Conservation (phyloP, 768 basidiomycete species). For the Nevesoporus exiguus region DNA sequence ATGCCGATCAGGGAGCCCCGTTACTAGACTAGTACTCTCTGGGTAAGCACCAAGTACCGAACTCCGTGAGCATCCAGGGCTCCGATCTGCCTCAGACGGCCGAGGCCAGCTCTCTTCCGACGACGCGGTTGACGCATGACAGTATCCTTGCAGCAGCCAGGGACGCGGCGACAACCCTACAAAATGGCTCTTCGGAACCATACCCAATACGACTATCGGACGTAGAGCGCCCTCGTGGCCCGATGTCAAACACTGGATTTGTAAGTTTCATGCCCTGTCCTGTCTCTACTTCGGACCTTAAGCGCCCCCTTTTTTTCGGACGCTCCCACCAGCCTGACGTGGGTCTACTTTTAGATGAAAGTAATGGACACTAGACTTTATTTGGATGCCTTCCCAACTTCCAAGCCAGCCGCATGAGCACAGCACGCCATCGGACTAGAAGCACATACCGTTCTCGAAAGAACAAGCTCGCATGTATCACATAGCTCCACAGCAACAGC, state of each 20-base stretch:
- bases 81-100: neutral
- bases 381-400: constrained; percentile 2
- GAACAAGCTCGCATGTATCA: constrained; percentile 14
- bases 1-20: constrained; percentile 7
- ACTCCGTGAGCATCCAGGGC: neutral
- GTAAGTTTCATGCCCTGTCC: constrained; percentile 15
- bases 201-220: neutral
- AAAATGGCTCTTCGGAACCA: neutral
- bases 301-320: constrained; percentile 30
- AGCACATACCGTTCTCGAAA: constrained; percentile 9
- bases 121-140: neutral
- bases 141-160: neutral
- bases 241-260: constrained; percentile 20
- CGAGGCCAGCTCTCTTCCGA: neutral
- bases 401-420: constrained; percentile 13
- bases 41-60: neutral
- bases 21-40: constrained; percentile 8
- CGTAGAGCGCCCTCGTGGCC: constrained; percentile 11
- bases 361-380: constrained; percentile 6
- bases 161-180: neutral
- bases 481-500: constrained; percentile 15
- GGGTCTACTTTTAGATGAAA: constrained; percentile 6
- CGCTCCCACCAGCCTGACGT: constrained; percentile 4
- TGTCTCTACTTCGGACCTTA: constrained; percentile 29
- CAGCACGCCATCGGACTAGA: constrained; percentile 22